These are phyloP conservation scores for Plectranthus barbatus DNA, from an alignment of 257 asterid species.

Conservation along the genomic window DNA sequence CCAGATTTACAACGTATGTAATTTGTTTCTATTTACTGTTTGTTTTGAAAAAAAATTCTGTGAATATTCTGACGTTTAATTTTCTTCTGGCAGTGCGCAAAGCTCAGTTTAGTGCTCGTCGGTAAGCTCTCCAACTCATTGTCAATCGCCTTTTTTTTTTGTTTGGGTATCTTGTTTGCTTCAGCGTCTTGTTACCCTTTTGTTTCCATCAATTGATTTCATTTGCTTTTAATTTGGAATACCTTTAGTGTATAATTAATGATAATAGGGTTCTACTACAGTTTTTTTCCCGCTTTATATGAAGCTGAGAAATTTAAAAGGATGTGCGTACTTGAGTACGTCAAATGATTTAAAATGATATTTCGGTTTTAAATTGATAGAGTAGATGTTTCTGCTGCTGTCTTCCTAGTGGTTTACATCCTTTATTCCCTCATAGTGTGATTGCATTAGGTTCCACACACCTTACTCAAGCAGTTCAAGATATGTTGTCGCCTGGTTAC, in stretches of 20 bases:
- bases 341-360: neutral
- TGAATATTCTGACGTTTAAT: slow-evolving; percentile 13
- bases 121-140: slow-evolving; percentile 37
- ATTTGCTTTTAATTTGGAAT: neutral
- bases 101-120: slow-evolving; percentile 76
- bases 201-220: neutral
- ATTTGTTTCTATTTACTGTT: neutral
- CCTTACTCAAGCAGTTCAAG: neutral
- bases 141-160: neutral
- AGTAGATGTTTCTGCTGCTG: neutral
- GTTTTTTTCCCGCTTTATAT: neutral
- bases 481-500: neutral
- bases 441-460: neutral
- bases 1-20: slow-evolving; percentile 69
- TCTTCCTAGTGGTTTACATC: neutral
- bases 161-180: too few relatives aligned
- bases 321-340: neutral
- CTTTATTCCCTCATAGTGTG: neutral
- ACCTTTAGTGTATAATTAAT: neutral
- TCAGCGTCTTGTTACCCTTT: too few relatives aligned
- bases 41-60: neutral
- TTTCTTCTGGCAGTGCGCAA: slow-evolving; percentile 56
- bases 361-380: neutral
- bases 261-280: neutral
- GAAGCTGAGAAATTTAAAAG: neutral